phyloP scores from a whole-genome alignment of 1,284 basidiomycete genomes.

The Paramarasmius palmivorus region DNA sequence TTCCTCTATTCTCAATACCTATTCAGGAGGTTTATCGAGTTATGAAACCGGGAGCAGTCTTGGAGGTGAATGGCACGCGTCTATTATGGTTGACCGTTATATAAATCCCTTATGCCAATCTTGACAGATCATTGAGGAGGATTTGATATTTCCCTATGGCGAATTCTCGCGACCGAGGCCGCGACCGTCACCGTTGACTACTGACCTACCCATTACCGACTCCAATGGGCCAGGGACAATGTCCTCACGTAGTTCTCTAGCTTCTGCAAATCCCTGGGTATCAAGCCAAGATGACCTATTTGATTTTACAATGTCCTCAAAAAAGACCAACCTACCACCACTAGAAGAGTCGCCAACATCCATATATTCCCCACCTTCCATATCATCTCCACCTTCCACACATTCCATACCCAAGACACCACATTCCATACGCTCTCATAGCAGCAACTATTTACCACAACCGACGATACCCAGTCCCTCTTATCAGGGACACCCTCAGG shows the following conservation, averaged over 20 bases:
- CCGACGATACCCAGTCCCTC: conserved; percentile 7
- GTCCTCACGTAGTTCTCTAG: conserved; percentile 9
- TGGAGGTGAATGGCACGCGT: conserved; percentile 52
- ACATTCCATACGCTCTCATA: conserved; percentile 16
- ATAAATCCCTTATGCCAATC: conserved; percentile 14
- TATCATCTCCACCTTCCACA: conserved; percentile 14
- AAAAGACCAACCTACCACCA: conserved; percentile 25
- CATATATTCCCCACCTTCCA: conserved; percentile 15
- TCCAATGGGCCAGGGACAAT: conserved; percentile 13
- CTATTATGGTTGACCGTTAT: conserved; percentile 4
- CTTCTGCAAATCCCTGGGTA: conserved; percentile 10
- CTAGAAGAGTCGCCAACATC: conserved; percentile 24
- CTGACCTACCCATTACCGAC: conserved; percentile 21
- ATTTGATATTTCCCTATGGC: conserved; percentile 67
- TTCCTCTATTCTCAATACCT: conserved; percentile 8
- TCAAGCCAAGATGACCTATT: conserved; percentile 11
- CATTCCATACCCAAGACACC: conserved; percentile 14
- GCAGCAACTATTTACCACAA: conserved; percentile 15
- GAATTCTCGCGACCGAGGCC: conserved; percentile 27
- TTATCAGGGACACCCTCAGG: conserved; percentile 43
- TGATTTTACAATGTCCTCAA: conserved; percentile 1
- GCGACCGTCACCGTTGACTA: conserved; percentile 16
- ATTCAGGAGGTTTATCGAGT: conserved; percentile 65
- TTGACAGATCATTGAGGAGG: conserved; percentile 66
- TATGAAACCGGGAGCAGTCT: conserved; percentile 54